Percentiles rank a stretch among this genome's conserved stretches.
Evolutionary conservation across 139 green algal genomes (phyloP).

Genomic region (Tetraselmis chui): DNA sequence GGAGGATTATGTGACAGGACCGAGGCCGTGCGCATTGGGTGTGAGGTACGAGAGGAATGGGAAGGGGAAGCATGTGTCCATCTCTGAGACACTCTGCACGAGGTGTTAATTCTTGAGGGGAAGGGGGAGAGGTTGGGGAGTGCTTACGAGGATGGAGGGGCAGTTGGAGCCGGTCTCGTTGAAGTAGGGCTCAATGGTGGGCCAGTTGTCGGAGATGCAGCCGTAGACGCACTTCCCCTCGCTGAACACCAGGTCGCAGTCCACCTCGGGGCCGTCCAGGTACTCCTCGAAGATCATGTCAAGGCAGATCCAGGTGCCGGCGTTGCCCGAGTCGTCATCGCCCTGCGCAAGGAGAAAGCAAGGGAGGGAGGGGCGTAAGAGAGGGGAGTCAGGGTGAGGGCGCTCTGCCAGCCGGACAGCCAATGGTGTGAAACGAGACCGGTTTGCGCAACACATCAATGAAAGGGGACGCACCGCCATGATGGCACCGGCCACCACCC

Average conservation of each 20-base stretch:
- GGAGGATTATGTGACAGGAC: no score
- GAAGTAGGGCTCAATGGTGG: constrained; percentile 87
- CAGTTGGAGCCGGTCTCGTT: constrained; percentile 88
- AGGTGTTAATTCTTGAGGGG: no score
- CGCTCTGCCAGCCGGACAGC: no score
- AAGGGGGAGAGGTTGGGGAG: no score
- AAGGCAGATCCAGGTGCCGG: constrained; percentile 57
- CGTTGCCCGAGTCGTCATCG: constrained; percentile 20
- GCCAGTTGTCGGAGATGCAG: constrained; percentile 75
- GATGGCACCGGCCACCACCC: constrained; percentile 60
- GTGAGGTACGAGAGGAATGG: no score
- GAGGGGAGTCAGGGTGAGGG: no score
- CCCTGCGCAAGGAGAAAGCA: neutral
- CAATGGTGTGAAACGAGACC: no score
- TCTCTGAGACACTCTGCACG: no score
- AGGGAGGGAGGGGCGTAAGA: no score
- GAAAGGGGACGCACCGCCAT: constrained; percentile 10
- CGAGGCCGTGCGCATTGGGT: no score
- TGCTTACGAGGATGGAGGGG: constrained; percentile 58
- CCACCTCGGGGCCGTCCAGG: constrained; percentile 76
- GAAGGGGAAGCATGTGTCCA: no score
- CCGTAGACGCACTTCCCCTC: constrained; percentile 72
- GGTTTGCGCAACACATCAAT: neutral
- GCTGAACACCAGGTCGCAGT: constrained; percentile 78
- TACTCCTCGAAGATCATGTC: constrained; percentile 88